A percentile compares a stretch with the other conserved stretches of the same genome.
Evolutionary conservation across 2,329 filamentous ascomycete species (phyloP).

Genomic region (Gaeumannomyces tritici): DNA sequence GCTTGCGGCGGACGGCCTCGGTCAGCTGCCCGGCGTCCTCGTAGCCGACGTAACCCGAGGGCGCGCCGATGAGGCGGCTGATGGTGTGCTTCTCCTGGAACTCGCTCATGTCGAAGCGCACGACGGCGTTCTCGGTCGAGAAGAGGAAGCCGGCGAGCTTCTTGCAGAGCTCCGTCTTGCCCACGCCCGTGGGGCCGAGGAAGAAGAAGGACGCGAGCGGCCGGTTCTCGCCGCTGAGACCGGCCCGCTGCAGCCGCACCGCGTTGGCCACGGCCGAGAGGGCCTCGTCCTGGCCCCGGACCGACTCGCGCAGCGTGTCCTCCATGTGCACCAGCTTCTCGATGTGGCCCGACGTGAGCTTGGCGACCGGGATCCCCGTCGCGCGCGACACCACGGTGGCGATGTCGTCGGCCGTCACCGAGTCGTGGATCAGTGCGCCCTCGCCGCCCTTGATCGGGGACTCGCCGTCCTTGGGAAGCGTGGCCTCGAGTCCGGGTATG

Average conservation of each 20-base stretch:
- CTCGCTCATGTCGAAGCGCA: conserved; percentile 95
- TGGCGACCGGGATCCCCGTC: conserved; percentile 87
- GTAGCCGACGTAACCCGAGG: conserved; percentile 92
- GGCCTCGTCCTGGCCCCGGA: conserved; percentile 91
- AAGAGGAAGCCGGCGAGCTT: conserved; percentile 90
- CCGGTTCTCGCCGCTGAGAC: conserved; percentile 81
- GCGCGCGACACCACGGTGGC: conserved; percentile 82
- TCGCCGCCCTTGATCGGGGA: conserved; percentile 21
- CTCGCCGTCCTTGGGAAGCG: conserved; percentile 67
- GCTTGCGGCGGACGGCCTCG: conserved; percentile 88
- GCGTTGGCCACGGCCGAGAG: conserved; percentile 85
- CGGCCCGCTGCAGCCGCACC: conserved; percentile 86
- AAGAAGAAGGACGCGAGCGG: conserved; percentile 96
- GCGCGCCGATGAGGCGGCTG: conserved; percentile 82
- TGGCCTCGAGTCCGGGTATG: conserved; percentile 72
- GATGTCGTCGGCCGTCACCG: conserved; percentile 92
- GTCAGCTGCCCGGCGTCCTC: conserved; percentile 95
- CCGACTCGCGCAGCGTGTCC: conserved; percentile 70
- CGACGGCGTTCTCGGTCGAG: conserved; percentile 80
- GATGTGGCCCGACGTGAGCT: conserved; percentile 85
- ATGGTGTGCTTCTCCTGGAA: conserved; percentile 98
- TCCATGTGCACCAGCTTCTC: conserved; percentile 97
- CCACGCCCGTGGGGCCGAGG: conserved; percentile 89
- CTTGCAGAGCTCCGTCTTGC: conserved; percentile 96
- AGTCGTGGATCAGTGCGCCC: conserved; percentile 73